Base-by-base conservation (phyloP, 2,329 filamentous ascomycete species). In the Laburnicola sp. region DNA sequence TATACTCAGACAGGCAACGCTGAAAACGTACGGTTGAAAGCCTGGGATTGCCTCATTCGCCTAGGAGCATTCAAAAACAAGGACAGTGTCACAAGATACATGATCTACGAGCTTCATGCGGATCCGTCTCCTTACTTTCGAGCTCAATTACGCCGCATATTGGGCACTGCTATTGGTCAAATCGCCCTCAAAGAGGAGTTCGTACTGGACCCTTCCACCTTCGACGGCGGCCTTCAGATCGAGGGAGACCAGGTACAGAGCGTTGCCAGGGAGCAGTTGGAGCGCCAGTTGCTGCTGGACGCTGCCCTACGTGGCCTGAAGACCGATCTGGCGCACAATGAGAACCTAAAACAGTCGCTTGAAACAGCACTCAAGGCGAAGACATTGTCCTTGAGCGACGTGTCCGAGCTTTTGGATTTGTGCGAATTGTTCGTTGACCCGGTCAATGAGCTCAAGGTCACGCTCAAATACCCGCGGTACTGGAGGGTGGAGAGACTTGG, bases 1-100 rank as follows among this genome's bases (percentile, higher is more conserved):
- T 87, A 86, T 59, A 83, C 83, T 1, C 75, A 81, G 45, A 72
- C 78, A 21, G 82, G 80, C 23, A 86, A 84, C 21, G 82, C 82
- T 47, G 81, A 85, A 42, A 77, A 82, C 50, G 79, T 87, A 25
- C 81, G 84, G 4, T 57, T 85, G 16, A 77, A 80, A 48, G 84
- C 84, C 2, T 86, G 85, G 67, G 73, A 78, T 23, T 82, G 80
- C 53, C 72, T 87, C 1, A 74, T 82, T 27, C 78, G 82, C 16
- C 73, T 84, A 7, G 81, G 81, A 43, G 71, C 83, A 47, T 44
- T 68, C 21, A 77, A 82, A 32, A 75, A 75, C 32, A 74, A 76
- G 39, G 74, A 79, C 8, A 74, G 76, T 8, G 73, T 86, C 16
- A 65, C 86, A 47, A 76, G 74, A 32, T 85, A 82, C 72, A 73